A percentile compares a stretch with the other conserved stretches of the same genome.
Evolutionary conservation across 768 basidiomycete species (phyloP).

Genomic region (Omphalotus guepiniiformis): DNA sequence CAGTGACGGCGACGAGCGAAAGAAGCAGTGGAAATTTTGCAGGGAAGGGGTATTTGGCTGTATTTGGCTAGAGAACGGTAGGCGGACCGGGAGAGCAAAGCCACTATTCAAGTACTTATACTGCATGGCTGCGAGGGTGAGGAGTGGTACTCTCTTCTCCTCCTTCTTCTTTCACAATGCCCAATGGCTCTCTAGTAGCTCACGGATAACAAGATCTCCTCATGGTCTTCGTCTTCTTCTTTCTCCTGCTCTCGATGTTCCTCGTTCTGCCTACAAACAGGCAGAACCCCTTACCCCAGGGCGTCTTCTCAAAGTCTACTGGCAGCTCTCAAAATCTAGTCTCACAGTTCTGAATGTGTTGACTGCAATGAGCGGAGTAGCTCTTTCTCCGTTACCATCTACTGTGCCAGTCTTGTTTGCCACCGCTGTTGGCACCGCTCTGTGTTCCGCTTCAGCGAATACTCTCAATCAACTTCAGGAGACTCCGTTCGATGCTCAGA

Average conservation of each 20-base stretch:
- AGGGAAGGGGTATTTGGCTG: too few relatives aligned
- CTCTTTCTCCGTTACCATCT: slow-evolving; percentile 84
- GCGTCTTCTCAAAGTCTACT: slow-evolving; percentile 62
- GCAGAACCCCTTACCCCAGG: slow-evolving; percentile 42
- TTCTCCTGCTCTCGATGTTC: slow-evolving; percentile 13
- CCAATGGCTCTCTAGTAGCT: slow-evolving; percentile 36
- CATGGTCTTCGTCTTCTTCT: slow-evolving; percentile 14
- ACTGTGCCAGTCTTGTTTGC: slow-evolving; percentile 81
- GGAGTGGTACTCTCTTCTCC: slow-evolving; percentile 28
- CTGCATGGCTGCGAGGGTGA: background rate
- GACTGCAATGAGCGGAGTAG: slow-evolving; percentile 89
- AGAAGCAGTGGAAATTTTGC: too few relatives aligned
- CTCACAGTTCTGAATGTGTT: slow-evolving; percentile 83
- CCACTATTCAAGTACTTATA: too few relatives aligned
- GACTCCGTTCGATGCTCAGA: slow-evolving; percentile 94
- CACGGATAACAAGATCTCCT: slow-evolving; percentile 12
- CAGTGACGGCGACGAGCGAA: too few relatives aligned
- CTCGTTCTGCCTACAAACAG: slow-evolving; percentile 28
- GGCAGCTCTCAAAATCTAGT: slow-evolving; percentile 78
- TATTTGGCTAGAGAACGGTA: too few relatives aligned
- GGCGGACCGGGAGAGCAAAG: too few relatives aligned
- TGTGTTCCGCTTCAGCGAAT: slow-evolving; percentile 93
- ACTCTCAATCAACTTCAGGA: slow-evolving; percentile 94
- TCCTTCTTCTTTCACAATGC: slow-evolving; percentile 66
- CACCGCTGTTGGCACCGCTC: slow-evolving; percentile 82